Percentiles rank a stretch among this genome's conserved stretches.
Evolutionary conservation across 148 eudicot species (phyloP).

Genomic region (Gaultheria prostrata): DNA sequence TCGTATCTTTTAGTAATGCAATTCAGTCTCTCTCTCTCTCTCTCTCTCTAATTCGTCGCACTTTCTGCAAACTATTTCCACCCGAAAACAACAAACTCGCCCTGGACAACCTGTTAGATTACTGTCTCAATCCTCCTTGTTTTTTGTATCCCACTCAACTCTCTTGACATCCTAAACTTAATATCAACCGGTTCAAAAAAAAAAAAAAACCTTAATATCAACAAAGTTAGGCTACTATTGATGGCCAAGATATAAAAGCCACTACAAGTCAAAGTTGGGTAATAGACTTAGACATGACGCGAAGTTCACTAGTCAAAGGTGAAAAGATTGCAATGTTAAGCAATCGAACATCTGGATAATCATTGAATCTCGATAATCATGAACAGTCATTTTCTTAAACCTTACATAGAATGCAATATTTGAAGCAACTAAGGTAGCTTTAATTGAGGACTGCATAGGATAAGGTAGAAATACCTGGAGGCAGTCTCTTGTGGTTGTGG

Average conservation of each 20-base stretch:
- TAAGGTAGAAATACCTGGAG: constrained; percentile 41
- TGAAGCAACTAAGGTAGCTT: constrained; percentile 1
- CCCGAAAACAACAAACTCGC: not conserved
- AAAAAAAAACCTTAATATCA: too few species aligned
- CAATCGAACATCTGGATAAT: not conserved
- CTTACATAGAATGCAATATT: not conserved
- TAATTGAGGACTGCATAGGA: not conserved
- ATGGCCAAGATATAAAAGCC: not conserved
- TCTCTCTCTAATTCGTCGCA: too few species aligned
- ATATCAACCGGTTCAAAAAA: too few species aligned
- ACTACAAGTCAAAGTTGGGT: not conserved
- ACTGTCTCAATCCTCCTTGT: not conserved
- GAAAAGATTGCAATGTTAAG: not conserved
- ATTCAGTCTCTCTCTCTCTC: too few species aligned
- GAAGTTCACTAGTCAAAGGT: not conserved
- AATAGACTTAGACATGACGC: not conserved
- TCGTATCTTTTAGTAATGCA: too few species aligned
- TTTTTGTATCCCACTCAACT: not conserved
- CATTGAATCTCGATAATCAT: not conserved
- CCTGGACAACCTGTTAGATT: not conserved
- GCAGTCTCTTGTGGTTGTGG: constrained; percentile 44
- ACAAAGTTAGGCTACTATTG: too few species aligned
- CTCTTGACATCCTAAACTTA: not conserved
- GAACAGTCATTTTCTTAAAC: not conserved
- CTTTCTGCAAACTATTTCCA: not conserved